These are phyloP conservation scores for Jaltomata sinuosa DNA, from an alignment of 257 asterid species.

Conservation along the genomic window DNA sequence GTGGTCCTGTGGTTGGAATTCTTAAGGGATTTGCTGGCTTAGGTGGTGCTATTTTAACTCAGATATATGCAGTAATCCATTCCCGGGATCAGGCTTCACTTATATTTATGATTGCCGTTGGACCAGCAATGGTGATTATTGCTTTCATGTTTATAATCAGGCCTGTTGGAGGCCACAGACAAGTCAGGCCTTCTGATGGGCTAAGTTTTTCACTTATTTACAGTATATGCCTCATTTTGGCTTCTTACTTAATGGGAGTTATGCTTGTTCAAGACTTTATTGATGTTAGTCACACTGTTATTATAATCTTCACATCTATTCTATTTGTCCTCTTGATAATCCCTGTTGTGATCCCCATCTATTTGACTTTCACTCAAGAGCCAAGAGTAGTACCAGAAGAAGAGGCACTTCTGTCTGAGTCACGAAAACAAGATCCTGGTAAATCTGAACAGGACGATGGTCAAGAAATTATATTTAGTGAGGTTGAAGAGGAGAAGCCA, in stretches of 20 bases:
- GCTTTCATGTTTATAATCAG: conserved; percentile 41
- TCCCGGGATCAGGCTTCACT: conserved; percentile 51
- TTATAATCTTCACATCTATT: conserved; percentile 28
- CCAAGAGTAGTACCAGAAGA: conserved; percentile 13
- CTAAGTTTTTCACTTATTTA: conserved; percentile 29
- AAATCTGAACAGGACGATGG: conserved; percentile 10
- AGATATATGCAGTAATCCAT: conserved; percentile 32
- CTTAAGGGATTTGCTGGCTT: conserved; percentile 64
- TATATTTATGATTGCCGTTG: conserved; percentile 54
- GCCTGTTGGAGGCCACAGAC: conserved; percentile 59
- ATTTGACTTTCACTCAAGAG: conserved; percentile 19
- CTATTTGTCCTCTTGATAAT: conserved; percentile 28
- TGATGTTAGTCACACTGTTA: conserved; percentile 19
- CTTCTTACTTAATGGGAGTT: conserved; percentile 49
- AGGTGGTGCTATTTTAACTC: conserved; percentile 54
- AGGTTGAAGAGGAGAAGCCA: conserved; percentile 48
- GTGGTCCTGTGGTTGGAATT: conserved; percentile 67
- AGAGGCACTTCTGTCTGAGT: conserved; percentile 31
- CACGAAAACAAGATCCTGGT: conserved; percentile 24
- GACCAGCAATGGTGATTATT: conserved; percentile 47
- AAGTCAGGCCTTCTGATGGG: conserved; percentile 31
- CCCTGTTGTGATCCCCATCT: conserved; percentile 34
- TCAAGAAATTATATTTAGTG: conserved; percentile 42
- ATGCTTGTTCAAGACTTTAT: conserved; percentile 46
- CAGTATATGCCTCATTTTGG: conserved; percentile 37